Percentiles rank a stretch among this genome's conserved stretches.
These are phyloP conservation scores for Cryptococcus sp. DNA, from an alignment of 1,284 basidiomycete genomes.

Conservation along the genomic window DNA sequence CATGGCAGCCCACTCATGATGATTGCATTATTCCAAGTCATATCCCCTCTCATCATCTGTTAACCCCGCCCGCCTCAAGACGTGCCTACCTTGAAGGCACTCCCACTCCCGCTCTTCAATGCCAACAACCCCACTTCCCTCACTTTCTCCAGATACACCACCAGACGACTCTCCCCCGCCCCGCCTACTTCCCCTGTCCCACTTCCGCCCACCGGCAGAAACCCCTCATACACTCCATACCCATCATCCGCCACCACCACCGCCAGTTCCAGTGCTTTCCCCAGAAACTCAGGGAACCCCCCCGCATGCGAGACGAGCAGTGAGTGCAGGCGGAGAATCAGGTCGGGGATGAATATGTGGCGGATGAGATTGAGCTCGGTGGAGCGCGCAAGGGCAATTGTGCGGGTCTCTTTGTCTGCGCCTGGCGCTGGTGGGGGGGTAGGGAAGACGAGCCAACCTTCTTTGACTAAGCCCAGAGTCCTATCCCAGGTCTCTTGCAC, in stretches of 20 bases:
- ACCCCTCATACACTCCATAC: conserved; percentile 82
- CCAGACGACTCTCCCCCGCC: conserved; percentile 51
- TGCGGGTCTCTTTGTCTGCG: neutral
- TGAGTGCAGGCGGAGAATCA: conserved; percentile 79
- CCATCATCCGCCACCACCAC: conserved; percentile 86
- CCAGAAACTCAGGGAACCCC: conserved; percentile 70
- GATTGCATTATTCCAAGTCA: neutral
- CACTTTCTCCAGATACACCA: conserved; percentile 69
- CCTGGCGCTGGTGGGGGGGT: neutral
- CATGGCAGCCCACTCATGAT: neutral
- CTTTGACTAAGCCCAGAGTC: conserved; percentile 50
- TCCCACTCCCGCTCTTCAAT: conserved; percentile 65
- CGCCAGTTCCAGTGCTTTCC: conserved; percentile 68
- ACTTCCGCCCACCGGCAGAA: conserved; percentile 58
- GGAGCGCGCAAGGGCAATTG: conserved; percentile 46
- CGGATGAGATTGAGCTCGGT: conserved; percentile 75
- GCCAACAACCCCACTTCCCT: conserved; percentile 66
- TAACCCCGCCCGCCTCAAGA: neutral
- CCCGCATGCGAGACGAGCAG: conserved; percentile 65
- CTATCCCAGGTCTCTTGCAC: conserved; percentile 49
- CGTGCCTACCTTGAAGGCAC: conserved; percentile 59
- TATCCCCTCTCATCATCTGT: neutral
- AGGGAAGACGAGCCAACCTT: conserved; percentile 50
- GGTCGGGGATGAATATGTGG: conserved; percentile 84
- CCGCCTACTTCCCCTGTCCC: conserved; percentile 34